Evolutionary conservation across 805 yeast species (phyloP).

Genomic region (Torulaspora quercuum): DNA sequence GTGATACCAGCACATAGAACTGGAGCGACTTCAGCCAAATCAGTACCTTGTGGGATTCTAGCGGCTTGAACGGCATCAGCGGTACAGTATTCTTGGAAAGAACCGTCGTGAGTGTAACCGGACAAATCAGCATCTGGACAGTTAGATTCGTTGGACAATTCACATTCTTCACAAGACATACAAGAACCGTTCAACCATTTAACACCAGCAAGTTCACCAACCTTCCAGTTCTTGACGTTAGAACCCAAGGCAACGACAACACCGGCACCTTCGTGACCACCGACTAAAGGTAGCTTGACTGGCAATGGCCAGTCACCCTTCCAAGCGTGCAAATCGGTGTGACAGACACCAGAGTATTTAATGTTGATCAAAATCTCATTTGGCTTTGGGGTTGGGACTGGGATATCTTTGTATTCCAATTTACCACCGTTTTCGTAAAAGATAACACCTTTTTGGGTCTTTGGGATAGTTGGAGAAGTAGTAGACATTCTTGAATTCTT

Average conservation of each 20-base stretch:
- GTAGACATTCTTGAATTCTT: slow-evolving; percentile 36
- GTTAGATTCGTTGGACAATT: slow-evolving; percentile 54
- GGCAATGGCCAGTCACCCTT: slow-evolving; percentile 88
- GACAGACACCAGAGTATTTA: slow-evolving; percentile 89
- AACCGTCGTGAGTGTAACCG: slow-evolving; percentile 87
- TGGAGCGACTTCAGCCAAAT: slow-evolving; percentile 74
- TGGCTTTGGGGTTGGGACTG: slow-evolving; percentile 75
- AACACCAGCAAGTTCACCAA: slow-evolving; percentile 63
- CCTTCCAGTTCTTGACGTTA: slow-evolving; percentile 53
- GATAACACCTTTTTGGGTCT: slow-evolving; percentile 66
- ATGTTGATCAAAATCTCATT: slow-evolving; percentile 77
- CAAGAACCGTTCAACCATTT: slow-evolving; percentile 68
- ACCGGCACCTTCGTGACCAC: slow-evolving; percentile 73
- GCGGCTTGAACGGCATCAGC: slow-evolving; percentile 90
- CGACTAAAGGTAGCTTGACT: slow-evolving; percentile 57
- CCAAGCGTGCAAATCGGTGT: slow-evolving; percentile 93
- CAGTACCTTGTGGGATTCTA: slow-evolving; percentile 66
- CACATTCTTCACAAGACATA: slow-evolving; percentile 59
- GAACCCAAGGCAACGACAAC: slow-evolving; percentile 59
- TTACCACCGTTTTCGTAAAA: slow-evolving; percentile 65
- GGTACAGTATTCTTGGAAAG: slow-evolving; percentile 87
- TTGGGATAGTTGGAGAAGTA: slow-evolving; percentile 50
- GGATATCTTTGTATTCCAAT: slow-evolving; percentile 64
- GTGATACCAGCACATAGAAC: slow-evolving; percentile 90
- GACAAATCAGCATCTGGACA: slow-evolving; percentile 69